Evolutionary conservation across 1,284 basidiomycete genomes (phyloP).

Genomic region (Coriolopsis trogii): DNA sequence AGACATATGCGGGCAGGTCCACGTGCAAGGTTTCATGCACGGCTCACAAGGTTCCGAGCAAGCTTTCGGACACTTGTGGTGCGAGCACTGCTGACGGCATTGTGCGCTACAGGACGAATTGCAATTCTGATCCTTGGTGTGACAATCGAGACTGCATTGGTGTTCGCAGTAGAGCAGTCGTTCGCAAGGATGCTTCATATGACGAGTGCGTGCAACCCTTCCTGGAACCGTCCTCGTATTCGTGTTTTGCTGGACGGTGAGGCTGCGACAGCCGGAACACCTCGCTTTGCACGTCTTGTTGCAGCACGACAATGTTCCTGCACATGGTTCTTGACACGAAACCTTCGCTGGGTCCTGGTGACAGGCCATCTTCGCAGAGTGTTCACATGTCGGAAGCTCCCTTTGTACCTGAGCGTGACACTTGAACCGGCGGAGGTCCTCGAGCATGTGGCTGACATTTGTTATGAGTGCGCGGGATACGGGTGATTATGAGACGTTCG

Average conservation of each 20-base stretch:
- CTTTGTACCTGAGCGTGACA: slow-evolving; percentile 54
- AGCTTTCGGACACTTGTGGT: slow-evolving; percentile 49
- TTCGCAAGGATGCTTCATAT: slow-evolving; percentile 55
- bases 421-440: slow-evolving; percentile 44
- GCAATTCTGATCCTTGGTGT: slow-evolving; percentile 51
- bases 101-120: slow-evolving; percentile 45
- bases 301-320: slow-evolving; percentile 53
- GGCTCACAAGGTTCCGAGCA: slow-evolving; percentile 65
- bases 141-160: slow-evolving; percentile 51
- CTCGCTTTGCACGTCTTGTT: slow-evolving; percentile 49
- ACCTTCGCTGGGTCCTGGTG: slow-evolving; percentile 41
- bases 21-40: slow-evolving; percentile 63
- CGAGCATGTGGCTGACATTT: slow-evolving; percentile 46
- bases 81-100: slow-evolving; percentile 59
- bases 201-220: slow-evolving; percentile 38
- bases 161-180: slow-evolving; percentile 63
- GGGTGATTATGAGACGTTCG: background rate
- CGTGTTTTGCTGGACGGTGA: slow-evolving; percentile 13
- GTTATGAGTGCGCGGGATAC: background rate
- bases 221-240: background rate
- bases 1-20: slow-evolving; percentile 53
- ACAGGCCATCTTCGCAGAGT: slow-evolving; percentile 50
- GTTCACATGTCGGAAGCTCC: slow-evolving; percentile 59
- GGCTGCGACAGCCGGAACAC: slow-evolving; percentile 54
- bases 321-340: slow-evolving; percentile 40